phyloP scores from a whole-genome alignment of 768 basidiomycete genomes.

The Suillus cothurnatus region DNA sequence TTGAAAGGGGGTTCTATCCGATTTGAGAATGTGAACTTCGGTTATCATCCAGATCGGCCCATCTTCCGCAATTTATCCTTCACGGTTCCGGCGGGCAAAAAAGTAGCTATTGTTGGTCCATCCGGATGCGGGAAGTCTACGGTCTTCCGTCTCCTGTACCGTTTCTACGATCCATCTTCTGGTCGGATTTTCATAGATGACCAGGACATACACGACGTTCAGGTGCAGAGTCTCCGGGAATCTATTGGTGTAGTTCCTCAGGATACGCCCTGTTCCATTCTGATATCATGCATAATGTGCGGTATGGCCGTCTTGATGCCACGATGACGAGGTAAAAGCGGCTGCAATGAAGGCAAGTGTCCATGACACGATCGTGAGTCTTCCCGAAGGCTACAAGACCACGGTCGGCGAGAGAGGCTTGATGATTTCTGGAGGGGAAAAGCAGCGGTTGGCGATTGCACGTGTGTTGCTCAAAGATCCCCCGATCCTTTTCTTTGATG shows the following conservation, averaged over 20 bases:
- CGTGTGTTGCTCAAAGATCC: slow-evolving; percentile 93
- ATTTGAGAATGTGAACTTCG: slow-evolving; percentile 92
- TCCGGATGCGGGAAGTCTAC: slow-evolving; percentile 98
- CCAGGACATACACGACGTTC: slow-evolving; percentile 78
- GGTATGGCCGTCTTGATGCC: slow-evolving; percentile 88
- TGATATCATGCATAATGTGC: slow-evolving; percentile 92
- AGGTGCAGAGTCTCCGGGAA: slow-evolving; percentile 69
- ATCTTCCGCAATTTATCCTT: slow-evolving; percentile 91
- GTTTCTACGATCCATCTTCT: slow-evolving; percentile 86
- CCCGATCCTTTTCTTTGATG: slow-evolving; percentile 96
- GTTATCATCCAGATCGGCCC: slow-evolving; percentile 87
- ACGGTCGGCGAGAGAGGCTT: slow-evolving; percentile 95
- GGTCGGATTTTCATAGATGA: slow-evolving; percentile 88
- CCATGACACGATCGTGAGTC: slow-evolving; percentile 70
- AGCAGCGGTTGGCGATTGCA: slow-evolving; percentile 94
- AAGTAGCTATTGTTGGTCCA: slow-evolving; percentile 95
- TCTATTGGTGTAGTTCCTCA: slow-evolving; percentile 95
- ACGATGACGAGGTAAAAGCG: slow-evolving; percentile 83
- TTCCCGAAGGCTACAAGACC: slow-evolving; percentile 88
- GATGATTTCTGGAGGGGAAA: slow-evolving; percentile 99
- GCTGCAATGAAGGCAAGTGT: slow-evolving; percentile 89
- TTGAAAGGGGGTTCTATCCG: slow-evolving; percentile 85
- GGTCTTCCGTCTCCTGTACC: slow-evolving; percentile 88
- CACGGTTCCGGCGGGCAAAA: slow-evolving; percentile 93
- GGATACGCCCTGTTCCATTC: slow-evolving; percentile 98